Conservation (phyloP, 805 yeast genomes). For the Suhomyces xylopsoci region DNA sequence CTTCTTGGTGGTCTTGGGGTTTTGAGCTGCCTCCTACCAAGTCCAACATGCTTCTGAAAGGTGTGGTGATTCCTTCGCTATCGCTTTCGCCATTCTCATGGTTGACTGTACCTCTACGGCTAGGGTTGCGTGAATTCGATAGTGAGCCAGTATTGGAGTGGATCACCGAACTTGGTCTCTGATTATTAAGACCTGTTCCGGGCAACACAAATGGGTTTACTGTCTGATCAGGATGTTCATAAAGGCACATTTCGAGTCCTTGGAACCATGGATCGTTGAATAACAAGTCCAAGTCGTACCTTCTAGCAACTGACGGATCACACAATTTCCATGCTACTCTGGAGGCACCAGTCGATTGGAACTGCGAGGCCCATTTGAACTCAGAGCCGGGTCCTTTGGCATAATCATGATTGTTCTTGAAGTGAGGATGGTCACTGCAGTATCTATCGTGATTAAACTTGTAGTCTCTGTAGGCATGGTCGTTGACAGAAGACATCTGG, state of each 20-base stretch:
- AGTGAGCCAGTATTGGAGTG: conserved; percentile 13
- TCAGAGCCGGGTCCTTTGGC: conserved; percentile 67
- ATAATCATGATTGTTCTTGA: conserved; percentile 44
- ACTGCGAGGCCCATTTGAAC: conserved; percentile 64
- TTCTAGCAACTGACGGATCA: conserved; percentile 54
- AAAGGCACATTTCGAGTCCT: conserved; percentile 55
- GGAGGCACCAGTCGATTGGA: conserved; percentile 57
- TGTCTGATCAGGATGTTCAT: conserved; percentile 44
- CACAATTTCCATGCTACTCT: conserved; percentile 72
- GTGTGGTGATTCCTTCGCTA: conserved; percentile 20
- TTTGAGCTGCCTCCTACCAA: conserved; percentile 11
- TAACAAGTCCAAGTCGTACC: conserved; percentile 54
- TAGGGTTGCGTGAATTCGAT: conserved; percentile 26
- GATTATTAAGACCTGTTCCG: conserved; percentile 18
- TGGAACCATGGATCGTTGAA: conserved; percentile 65
- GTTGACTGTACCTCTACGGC: conserved; percentile 29
- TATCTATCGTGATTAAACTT: conserved; percentile 44
- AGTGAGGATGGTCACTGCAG: conserved; percentile 42
- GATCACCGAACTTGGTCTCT: neutral
- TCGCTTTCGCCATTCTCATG: conserved; percentile 7
- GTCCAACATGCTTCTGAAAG: conserved; percentile 41
- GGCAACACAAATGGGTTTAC: conserved; percentile 35
- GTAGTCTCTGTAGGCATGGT: conserved; percentile 54
- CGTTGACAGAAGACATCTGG: conserved; percentile 46
- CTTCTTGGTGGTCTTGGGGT: neutral